Base-by-base conservation (phyloP, 805 yeast genomes). In the Maudiozyma bulderi region DNA sequence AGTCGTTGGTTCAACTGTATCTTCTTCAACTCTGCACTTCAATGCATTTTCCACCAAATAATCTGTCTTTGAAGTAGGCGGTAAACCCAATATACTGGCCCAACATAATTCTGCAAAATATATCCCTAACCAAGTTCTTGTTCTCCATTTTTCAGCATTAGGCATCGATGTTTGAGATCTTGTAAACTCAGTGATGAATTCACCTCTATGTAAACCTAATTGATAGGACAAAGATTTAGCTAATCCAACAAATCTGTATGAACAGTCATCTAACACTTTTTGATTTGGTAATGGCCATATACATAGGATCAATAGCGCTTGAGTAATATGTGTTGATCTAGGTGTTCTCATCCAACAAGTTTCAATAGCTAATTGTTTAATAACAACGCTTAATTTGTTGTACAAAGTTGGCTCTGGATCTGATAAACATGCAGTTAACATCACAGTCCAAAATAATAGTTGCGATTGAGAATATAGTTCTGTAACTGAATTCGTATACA, bases 301-400 rank as follows among this genome's bases (percentile, higher is more conserved):
- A 31, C 90, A 80, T 31, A 90, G 71, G n/a, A 90, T 83, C 29
- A 90, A 69, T 39, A 90, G 70, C 0, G 96, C 95, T 61, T 90
- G 97, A 7, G 90, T 87, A 39, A 90, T 90, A 64, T 90, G 96
- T 0, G 96, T 86, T 2, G 95, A 86, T 60, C 97, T 75, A 2
- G 97, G 96, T 0, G 97, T 90, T 50, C 90, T 72, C 45, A 89
- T 80, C 95, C 96, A 87, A 67, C 96, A 88, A 0, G 95, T 86
- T 59, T 86, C 95, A 47, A 87, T 87, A 0, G 95, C 95, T 55
- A 89, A 69, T 59, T 86, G 93, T 59, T 86, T 86, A 55, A 90
- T 85, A 40, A 87, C 72, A 1, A 86, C 78, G 13, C 93, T 84
- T 43, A 89, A 70, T 31, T 84, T 75, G 65, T 79, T 78, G 70